Evolutionary conservation across 2,329 filamentous ascomycete genomes (phyloP).

Genomic region (Verticillium dahliae): DNA sequence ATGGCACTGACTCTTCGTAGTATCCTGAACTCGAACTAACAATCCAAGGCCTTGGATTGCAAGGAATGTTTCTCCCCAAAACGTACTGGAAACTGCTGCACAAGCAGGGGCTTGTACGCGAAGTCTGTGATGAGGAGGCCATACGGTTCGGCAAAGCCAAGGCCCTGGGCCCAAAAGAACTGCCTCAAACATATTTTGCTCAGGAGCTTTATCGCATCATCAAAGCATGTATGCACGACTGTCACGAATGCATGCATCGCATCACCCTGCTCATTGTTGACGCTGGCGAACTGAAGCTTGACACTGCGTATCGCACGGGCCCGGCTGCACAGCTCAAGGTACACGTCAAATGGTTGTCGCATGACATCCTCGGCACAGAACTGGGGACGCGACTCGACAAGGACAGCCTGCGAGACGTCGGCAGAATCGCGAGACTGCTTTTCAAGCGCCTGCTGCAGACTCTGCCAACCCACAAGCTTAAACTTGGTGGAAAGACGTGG

Average conservation of each 20-base stretch:
- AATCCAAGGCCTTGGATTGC: not conserved
- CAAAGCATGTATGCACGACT: not conserved
- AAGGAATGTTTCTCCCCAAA: not conserved
- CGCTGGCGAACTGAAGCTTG: not conserved
- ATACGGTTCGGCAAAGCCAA: not conserved
- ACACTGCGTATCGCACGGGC: not conserved
- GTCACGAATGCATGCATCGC: not conserved
- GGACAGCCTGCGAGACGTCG: not conserved
- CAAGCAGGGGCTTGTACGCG: not conserved
- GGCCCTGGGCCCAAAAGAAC: not conserved
- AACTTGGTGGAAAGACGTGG: not conserved
- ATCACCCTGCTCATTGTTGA: not conserved
- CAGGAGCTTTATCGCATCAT: not conserved
- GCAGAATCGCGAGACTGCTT: not conserved
- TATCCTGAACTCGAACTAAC: not conserved
- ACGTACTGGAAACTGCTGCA: not conserved
- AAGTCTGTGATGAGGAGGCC: not conserved
- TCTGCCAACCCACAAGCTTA: not conserved
- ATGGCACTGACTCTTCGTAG: not conserved
- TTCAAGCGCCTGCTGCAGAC: not conserved
- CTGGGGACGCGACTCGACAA: not conserved
- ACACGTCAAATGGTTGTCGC: not conserved
- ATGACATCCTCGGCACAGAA: not conserved
- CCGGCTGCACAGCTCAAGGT: not conserved
- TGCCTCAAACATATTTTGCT: not conserved